Evolutionary conservation across 345 rosid species (phyloP).

Genomic region (Aethionema arabicum): DNA sequence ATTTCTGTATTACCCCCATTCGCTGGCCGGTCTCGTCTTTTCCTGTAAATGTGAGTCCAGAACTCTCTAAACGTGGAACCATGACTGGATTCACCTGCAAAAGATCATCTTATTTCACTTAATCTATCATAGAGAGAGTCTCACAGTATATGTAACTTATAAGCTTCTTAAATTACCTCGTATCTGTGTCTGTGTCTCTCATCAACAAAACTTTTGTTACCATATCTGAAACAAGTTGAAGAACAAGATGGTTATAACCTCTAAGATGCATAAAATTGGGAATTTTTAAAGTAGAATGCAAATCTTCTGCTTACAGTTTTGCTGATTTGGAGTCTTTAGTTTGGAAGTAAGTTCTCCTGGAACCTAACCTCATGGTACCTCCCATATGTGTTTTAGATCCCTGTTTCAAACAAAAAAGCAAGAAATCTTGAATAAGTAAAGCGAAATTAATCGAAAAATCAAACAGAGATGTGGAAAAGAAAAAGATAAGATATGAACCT

Average conservation of each 20-base stretch:
- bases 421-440: neutral
- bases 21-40: slow-evolving; percentile 83
- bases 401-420: slow-evolving; percentile 26
- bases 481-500: slow-evolving; percentile 43
- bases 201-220: slow-evolving; percentile 60
- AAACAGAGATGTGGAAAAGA: slow-evolving; percentile 12
- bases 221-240: slow-evolving; percentile 54
- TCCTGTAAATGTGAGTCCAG: slow-evolving; percentile 83
- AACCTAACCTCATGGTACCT: slow-evolving; percentile 45
- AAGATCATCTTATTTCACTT: slow-evolving; percentile 11
- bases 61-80: slow-evolving; percentile 65
- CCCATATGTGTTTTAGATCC: slow-evolving; percentile 43
- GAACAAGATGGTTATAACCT: slow-evolving; percentile 5
- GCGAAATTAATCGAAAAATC: slow-evolving; percentile 2
- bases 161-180: slow-evolving; percentile 52
- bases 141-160: slow-evolving; percentile 2
- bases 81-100: slow-evolving; percentile 86
- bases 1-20: slow-evolving; percentile 68
- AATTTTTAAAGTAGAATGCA: neutral
- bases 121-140: slow-evolving; percentile 12
- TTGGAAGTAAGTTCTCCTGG: slow-evolving; percentile 39
- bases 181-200: slow-evolving; percentile 98
- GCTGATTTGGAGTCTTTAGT: slow-evolving; percentile 38
- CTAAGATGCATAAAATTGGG: slow-evolving; percentile 18
- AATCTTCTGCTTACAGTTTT: slow-evolving; percentile 33